Evolutionary conservation across 192 early-diverging fungal genomes (phyloP).

Genomic region (Coemansia reversa): DNA sequence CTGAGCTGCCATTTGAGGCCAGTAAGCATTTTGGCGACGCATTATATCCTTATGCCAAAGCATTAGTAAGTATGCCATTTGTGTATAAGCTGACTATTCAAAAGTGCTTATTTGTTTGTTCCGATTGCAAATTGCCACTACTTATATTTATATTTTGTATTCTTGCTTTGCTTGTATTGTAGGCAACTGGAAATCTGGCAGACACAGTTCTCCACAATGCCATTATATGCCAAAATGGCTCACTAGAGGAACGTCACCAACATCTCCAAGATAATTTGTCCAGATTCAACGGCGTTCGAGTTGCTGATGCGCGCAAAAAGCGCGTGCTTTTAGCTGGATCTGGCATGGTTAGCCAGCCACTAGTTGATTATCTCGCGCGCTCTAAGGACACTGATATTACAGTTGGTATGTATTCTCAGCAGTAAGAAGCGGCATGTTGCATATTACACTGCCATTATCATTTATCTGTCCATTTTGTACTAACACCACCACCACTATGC

Average conservation of each 20-base stretch:
- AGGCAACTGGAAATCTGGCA: slow-evolving; percentile 54
- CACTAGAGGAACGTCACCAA: slow-evolving; percentile 59
- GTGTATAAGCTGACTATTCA: not conserved
- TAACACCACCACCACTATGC: slow-evolving; percentile 42
- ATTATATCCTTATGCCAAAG: slow-evolving; percentile 77
- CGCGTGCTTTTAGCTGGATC: slow-evolving; percentile 80
- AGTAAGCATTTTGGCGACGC: slow-evolving; percentile 90
- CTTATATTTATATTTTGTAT: not conserved
- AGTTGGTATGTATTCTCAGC: slow-evolving; percentile 30
- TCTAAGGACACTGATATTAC: slow-evolving; percentile 49
- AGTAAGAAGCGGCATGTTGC: not conserved
- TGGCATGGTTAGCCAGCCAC: slow-evolving; percentile 89
- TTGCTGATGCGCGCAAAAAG: slow-evolving; percentile 43
- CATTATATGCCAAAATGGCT: slow-evolving; percentile 73
- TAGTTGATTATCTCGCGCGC: slow-evolving; percentile 84
- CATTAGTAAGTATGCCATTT: slow-evolving; percentile 61
- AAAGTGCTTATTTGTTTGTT: not conserved
- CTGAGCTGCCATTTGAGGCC: slow-evolving; percentile 93
- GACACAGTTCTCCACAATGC: slow-evolving; percentile 75
- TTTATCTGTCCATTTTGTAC: not conserved
- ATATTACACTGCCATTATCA: not conserved
- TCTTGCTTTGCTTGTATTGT: slow-evolving; percentile 7
- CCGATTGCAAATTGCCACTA: not conserved
- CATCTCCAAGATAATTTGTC: slow-evolving; percentile 56
- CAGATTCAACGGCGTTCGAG: slow-evolving; percentile 32